A percentile compares a stretch with the other conserved stretches of the same genome.
phyloP scores from a whole-genome alignment of 495 filamentous ascomycete genomes.

The Podospora didyma region DNA sequence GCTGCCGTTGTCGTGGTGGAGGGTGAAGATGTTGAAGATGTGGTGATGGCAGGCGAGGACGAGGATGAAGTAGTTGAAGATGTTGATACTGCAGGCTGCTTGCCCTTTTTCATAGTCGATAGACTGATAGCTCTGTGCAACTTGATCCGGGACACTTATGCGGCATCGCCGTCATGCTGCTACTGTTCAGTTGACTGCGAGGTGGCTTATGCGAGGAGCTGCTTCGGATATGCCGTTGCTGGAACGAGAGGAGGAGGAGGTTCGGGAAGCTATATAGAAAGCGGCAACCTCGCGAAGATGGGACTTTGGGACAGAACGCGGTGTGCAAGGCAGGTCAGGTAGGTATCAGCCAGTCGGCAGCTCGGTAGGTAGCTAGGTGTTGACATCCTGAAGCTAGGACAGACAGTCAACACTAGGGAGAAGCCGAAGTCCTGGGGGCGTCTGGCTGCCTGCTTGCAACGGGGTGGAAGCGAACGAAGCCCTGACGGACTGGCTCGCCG shows the following conservation, averaged over 20 bases:
- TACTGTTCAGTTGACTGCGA: not conserved
- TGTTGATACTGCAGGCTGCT: slow-evolving; percentile 8
- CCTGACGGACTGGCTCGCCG: slow-evolving; percentile 4
- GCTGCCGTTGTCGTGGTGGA: not conserved
- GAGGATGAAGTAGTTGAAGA: slow-evolving; percentile 1
- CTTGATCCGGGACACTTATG: not conserved
- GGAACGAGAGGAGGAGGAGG: not conserved
- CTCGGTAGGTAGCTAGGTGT: not conserved
- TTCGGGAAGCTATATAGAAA: slow-evolving; percentile 33
- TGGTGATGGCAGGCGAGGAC: not conserved
- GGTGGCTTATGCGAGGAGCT: not conserved
- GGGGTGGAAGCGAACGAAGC: not conserved
- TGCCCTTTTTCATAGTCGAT: slow-evolving; percentile 24
- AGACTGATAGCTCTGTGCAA: slow-evolving; percentile 1
- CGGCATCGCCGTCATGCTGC: not conserved
- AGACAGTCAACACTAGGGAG: not conserved
- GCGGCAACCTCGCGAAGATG: slow-evolving; percentile 8
- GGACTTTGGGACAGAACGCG: not conserved
- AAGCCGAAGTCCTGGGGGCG: not conserved
- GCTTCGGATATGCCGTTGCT: slow-evolving; percentile 16
- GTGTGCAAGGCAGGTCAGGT: not conserved
- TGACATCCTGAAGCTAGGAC: slow-evolving; percentile 6
- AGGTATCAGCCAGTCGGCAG: not conserved
- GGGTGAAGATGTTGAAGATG: slow-evolving; percentile 1
- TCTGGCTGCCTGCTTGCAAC: not conserved